A percentile compares a stretch with the other conserved stretches of the same genome.
phyloP scores from a whole-genome alignment of 2,329 filamentous ascomycete genomes.

The Didymella exigua region DNA sequence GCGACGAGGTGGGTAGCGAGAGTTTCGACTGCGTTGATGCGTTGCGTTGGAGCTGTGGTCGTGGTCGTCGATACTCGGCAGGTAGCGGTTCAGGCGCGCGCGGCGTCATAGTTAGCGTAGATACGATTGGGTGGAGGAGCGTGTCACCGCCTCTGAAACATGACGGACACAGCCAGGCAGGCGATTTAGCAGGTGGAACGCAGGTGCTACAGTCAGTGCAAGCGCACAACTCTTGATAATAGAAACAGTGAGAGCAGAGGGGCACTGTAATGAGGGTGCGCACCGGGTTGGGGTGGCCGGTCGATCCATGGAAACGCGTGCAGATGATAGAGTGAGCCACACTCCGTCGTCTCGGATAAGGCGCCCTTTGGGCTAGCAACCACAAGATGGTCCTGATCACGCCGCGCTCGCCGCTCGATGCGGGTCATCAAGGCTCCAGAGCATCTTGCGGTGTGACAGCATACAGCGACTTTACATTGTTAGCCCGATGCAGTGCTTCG shows the following conservation, averaged over 20 bases:
- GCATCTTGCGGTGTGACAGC: slow-evolving; percentile 15
- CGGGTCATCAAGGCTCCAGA: slow-evolving; percentile 3
- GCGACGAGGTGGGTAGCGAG: slow-evolving; percentile 43
- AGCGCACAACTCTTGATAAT: background rate
- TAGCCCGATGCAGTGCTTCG: background rate
- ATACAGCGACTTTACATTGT: background rate
- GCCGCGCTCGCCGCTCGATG: slow-evolving; percentile 17
- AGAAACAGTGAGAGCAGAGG: background rate
- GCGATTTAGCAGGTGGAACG: background rate
- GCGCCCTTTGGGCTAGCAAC: slow-evolving; percentile 16
- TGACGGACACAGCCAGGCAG: slow-evolving; percentile 7
- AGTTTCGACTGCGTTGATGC: slow-evolving; percentile 43
- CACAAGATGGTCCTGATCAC: slow-evolving; percentile 8
- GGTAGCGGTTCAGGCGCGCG: slow-evolving; percentile 16
- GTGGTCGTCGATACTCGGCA: slow-evolving; percentile 29
- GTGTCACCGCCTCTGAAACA: slow-evolving; percentile 14
- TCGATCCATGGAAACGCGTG: slow-evolving; percentile 11
- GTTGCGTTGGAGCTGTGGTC: slow-evolving; percentile 38
- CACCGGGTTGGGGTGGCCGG: slow-evolving; percentile 5
- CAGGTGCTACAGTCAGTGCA: background rate
- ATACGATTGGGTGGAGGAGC: slow-evolving; percentile 32
- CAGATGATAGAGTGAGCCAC: slow-evolving; percentile 16
- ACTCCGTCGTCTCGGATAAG: slow-evolving; percentile 17
- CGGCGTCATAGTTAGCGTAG: slow-evolving; percentile 38
- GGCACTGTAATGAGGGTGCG: background rate